Conservation (phyloP, 495 filamentous ascomycete genomes). For the Recurvomyces mirabilis region DNA sequence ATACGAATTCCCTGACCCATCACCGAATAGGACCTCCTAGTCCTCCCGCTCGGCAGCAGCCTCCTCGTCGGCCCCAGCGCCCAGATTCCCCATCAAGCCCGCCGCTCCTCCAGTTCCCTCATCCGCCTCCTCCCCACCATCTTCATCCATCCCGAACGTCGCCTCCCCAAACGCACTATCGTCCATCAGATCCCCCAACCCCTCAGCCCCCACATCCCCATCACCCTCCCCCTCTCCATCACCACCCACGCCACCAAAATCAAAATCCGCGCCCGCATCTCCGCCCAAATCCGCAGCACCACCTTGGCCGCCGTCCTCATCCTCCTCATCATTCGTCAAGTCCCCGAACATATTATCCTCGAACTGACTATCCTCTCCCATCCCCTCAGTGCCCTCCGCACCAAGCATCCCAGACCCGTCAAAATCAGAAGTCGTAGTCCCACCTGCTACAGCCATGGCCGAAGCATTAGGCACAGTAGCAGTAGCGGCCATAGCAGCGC, state of each 20-base stretch:
- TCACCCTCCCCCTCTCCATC: slow-evolving; percentile 32
- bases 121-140: slow-evolving; percentile 34
- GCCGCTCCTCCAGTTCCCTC: too few species aligned
- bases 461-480: too few species aligned
- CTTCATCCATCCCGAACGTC: slow-evolving; percentile 47
- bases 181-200: slow-evolving; percentile 34
- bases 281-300: slow-evolving; percentile 31
- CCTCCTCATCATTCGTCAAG: slow-evolving; percentile 40
- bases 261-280: slow-evolving; percentile 33
- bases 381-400: slow-evolving; percentile 27
- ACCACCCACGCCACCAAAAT: slow-evolving; percentile 29
- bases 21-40: too few species aligned
- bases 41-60: too few species aligned
- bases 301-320: too few species aligned
- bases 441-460: too few species aligned
- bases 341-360: slow-evolving; percentile 49
- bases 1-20: too few species aligned
- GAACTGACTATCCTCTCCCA: slow-evolving; percentile 45
- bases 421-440: too few species aligned
- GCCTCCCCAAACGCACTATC: slow-evolving; percentile 54
- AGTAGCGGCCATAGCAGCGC: too few species aligned
- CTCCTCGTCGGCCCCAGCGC: too few species aligned
- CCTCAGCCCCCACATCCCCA: slow-evolving; percentile 34
- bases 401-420: too few species aligned
- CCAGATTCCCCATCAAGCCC: too few species aligned